Percentiles rank a stretch among this genome's conserved stretches.
Evolutionary conservation across 2,329 filamentous ascomycete species (phyloP).

Genomic region (Delphinella strobiligena): DNA sequence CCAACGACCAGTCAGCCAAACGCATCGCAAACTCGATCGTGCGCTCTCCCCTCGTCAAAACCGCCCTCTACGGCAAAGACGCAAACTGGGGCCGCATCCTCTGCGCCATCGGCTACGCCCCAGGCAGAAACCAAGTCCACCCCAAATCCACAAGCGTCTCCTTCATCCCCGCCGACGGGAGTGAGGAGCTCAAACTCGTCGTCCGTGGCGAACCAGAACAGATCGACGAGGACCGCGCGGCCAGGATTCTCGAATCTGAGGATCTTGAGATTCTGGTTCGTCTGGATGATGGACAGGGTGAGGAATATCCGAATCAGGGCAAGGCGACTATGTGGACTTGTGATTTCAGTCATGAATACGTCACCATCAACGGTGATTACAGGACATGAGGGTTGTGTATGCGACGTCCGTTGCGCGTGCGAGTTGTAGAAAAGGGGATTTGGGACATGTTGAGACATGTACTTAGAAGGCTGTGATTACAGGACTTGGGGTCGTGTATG

Average conservation of each 20-base stretch:
- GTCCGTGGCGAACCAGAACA: constrained; percentile 69
- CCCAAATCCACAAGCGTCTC: constrained; percentile 65
- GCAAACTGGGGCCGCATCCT: constrained; percentile 98
- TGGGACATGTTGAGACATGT: no score
- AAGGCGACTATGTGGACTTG: constrained; percentile 73
- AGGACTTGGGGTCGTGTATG: no score
- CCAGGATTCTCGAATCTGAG: constrained; percentile 64
- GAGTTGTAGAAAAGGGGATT: no score
- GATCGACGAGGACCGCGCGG: constrained; percentile 65
- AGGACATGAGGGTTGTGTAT: constrained; percentile 30
- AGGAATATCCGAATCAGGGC: constrained; percentile 3
- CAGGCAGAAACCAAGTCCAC: constrained; percentile 50
- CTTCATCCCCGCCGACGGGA: constrained; percentile 68
- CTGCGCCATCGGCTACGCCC: constrained; percentile 78
- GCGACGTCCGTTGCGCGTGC: no score
- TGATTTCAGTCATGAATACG: constrained; percentile 76
- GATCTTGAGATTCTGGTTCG: constrained; percentile 68
- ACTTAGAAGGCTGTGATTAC: no score
- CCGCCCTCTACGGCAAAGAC: constrained; percentile 89
- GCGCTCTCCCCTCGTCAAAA: constrained; percentile 88
- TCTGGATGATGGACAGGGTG: constrained; percentile 42
- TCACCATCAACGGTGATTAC: constrained; percentile 58
- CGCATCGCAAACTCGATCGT: constrained; percentile 81
- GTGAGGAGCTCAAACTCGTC: constrained; percentile 60
- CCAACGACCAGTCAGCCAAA: constrained; percentile 57